Percentiles rank a stretch among this genome's conserved stretches.
Evolutionary conservation across 768 basidiomycete species (phyloP).

Genomic region (Auricularia cornea): DNA sequence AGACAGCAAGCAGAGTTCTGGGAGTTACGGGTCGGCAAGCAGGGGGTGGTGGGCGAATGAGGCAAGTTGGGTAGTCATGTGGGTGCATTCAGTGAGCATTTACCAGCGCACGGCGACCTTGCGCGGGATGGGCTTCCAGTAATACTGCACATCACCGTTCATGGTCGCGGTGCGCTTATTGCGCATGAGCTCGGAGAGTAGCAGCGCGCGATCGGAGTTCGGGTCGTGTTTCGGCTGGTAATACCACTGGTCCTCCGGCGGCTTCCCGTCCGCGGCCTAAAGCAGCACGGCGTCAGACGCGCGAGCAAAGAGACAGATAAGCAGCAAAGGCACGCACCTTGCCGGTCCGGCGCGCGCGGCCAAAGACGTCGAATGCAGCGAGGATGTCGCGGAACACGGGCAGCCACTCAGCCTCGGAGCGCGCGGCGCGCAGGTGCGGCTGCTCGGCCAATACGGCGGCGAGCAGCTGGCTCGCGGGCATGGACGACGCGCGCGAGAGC

Average conservation of each 20-base stretch:
- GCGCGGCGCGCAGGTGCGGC: slow-evolving; percentile 40
- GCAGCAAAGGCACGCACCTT: too few relatives aligned
- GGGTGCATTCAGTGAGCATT: too few relatives aligned
- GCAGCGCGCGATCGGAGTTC: slow-evolving; percentile 58
- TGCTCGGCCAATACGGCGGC: slow-evolving; percentile 43
- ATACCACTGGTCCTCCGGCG: slow-evolving; percentile 63
- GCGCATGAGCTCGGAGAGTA: slow-evolving; percentile 67
- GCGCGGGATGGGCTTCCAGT: slow-evolving; percentile 52
- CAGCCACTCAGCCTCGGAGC: slow-evolving; percentile 37
- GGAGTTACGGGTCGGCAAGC: too few relatives aligned
- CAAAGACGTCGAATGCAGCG: slow-evolving; percentile 55
- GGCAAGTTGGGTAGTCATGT: too few relatives aligned
- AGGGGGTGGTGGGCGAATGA: too few relatives aligned
- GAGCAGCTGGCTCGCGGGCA: slow-evolving; percentile 47
- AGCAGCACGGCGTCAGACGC: neutral
- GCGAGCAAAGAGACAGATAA: too few relatives aligned
- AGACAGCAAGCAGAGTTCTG: too few relatives aligned
- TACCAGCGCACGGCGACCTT: neutral
- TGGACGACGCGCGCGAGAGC: slow-evolving; percentile 59
- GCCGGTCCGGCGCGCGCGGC: slow-evolving; percentile 58
- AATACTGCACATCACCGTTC: slow-evolving; percentile 73
- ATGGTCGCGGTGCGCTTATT: slow-evolving; percentile 71
- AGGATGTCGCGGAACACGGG: slow-evolving; percentile 43
- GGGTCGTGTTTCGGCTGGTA: slow-evolving; percentile 66
- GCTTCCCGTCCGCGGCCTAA: slow-evolving; percentile 41